Evolutionary conservation across 192 early-diverging fungal genomes (phyloP), one percentile per base, ranked within the genome.

Genomic region (Backusella luteola): DNA sequence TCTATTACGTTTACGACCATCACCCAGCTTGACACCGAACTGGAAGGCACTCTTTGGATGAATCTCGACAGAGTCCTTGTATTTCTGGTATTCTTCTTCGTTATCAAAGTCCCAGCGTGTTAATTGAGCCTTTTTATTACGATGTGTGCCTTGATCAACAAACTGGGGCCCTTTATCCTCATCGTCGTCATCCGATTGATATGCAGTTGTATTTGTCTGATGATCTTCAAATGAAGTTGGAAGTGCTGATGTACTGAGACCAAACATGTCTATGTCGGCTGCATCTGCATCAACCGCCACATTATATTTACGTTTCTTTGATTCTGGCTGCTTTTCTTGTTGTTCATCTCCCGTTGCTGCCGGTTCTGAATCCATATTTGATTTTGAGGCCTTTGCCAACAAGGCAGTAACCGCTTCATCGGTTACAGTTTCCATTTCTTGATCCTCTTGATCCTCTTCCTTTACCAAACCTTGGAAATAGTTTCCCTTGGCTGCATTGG

Each of bases 91-190:
- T 36, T 93, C 91, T 72, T 92, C 92, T 78, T 93, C 93, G 14
- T 83, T 90, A 42, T 94, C 94, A 85, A 95, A 94, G 80, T 94
- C 92, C 79, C 88, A 94, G 14, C 93, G 84, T 6, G 85, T 84
- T 32, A 93, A 66, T 76, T 94, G 93, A 1, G 87, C 86, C 29
- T 85, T 86, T 67, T 93, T 94, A 79, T 93, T 91, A 59, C 86
- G 84, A 35, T 90, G 84, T 0, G 90, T 92, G 12, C 93, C 93
- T 73, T 90, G 83, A 77, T 94, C 93, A 21, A 93, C 86, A 72
- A 90, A 82, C 34, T 80, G 84, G 19, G 78, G 81, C n/a, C 39
- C 46, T 12, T 59, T 63, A 17, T 76, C 83, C 19, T 85, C 70
- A 6, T 87, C 88, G 12, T 81, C 82, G 12, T 87, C 84, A 32